These are phyloP conservation scores for Sesbania bispinosa DNA, from an alignment of 306 rosid species.

Conservation along the genomic window DNA sequence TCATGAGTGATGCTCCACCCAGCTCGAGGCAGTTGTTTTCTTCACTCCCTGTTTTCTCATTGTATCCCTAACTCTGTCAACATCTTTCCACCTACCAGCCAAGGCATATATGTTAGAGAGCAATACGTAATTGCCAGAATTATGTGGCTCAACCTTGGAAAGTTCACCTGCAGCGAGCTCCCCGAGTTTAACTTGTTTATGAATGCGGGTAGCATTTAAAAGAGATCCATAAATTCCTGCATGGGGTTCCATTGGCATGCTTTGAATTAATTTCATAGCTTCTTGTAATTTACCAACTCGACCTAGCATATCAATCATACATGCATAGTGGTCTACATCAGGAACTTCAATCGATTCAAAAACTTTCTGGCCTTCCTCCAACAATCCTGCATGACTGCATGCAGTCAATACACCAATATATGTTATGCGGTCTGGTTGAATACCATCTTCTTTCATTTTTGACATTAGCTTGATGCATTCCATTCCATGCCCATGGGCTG, in stretches of 20 bases:
- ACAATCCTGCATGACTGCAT: constrained; percentile 67
- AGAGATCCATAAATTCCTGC: constrained; percentile 72
- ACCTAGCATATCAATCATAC: constrained; percentile 66
- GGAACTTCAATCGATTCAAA: constrained; percentile 58
- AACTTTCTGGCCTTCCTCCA: constrained; percentile 50
- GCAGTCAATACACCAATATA: constrained; percentile 51
- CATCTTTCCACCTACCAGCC: constrained; percentile 67
- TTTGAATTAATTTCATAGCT: constrained; percentile 45
- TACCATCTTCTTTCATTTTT: constrained; percentile 53
- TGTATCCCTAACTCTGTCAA: constrained; percentile 46
- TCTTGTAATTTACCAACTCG: constrained; percentile 62
- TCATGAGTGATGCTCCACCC: constrained; percentile 53
- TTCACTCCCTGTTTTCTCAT: constrained; percentile 51
- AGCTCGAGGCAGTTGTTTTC: constrained; percentile 57
- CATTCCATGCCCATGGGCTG: constrained; percentile 59
- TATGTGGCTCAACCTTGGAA: constrained; percentile 57
- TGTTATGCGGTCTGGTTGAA: constrained; percentile 56
- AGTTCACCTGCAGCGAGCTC: constrained; percentile 59
- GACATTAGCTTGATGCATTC: constrained; percentile 47
- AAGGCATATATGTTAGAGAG: constrained; percentile 65
- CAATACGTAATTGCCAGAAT: constrained; percentile 58
- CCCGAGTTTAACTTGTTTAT: constrained; percentile 52
- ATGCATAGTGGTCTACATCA: constrained; percentile 65
- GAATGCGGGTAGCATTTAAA: constrained; percentile 57
- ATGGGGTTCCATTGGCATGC: constrained; percentile 64